Evolutionary conservation across 2,329 filamentous ascomycete genomes (phyloP).

Genomic region (Malbranchea zuffiana): DNA sequence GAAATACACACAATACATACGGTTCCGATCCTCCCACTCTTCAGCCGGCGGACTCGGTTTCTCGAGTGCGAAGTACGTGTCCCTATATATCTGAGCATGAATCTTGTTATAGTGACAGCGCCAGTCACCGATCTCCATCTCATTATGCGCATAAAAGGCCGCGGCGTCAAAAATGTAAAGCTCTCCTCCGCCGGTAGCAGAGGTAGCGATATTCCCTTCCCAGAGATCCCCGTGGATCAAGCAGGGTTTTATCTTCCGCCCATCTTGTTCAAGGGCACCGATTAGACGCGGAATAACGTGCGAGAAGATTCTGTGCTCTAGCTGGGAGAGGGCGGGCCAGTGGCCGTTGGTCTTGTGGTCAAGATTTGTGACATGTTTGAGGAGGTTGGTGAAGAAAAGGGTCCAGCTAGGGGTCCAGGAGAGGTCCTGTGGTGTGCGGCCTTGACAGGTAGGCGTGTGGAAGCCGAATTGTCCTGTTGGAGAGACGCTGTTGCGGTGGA

Average conservation of each 20-base stretch:
- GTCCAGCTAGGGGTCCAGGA: constrained; percentile 29
- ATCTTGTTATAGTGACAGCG: constrained; percentile 16
- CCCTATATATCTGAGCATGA: constrained; percentile 9
- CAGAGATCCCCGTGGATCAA: constrained; percentile 33
- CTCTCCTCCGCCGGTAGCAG: constrained; percentile 19
- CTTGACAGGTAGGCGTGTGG: constrained; percentile 25
- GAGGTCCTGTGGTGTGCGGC: constrained; percentile 19
- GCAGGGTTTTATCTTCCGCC: constrained; percentile 20
- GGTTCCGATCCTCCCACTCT: constrained; percentile 25
- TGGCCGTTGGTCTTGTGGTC: constrained; percentile 25
- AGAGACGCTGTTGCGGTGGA: constrained; percentile 21
- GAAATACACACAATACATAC: constrained; percentile 21
- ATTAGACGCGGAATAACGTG: constrained; percentile 26
- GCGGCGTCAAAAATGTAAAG: constrained; percentile 27
- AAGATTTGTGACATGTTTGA: constrained; percentile 21
- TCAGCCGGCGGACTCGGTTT: constrained; percentile 20
- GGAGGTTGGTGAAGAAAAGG: constrained; percentile 25
- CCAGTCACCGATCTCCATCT: constrained; percentile 28
- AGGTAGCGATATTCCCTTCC: constrained; percentile 30
- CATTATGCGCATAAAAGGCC: constrained; percentile 30
- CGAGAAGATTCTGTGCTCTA: constrained; percentile 15
- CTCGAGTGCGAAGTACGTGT: constrained; percentile 14
- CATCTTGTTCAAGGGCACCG: constrained; percentile 17
- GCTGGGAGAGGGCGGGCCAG: constrained; percentile 22
- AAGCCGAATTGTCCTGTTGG: constrained; percentile 31